Conservation (phyloP, 192 early-diverging fungal genomes). For the Coemansia javaensis region DNA sequence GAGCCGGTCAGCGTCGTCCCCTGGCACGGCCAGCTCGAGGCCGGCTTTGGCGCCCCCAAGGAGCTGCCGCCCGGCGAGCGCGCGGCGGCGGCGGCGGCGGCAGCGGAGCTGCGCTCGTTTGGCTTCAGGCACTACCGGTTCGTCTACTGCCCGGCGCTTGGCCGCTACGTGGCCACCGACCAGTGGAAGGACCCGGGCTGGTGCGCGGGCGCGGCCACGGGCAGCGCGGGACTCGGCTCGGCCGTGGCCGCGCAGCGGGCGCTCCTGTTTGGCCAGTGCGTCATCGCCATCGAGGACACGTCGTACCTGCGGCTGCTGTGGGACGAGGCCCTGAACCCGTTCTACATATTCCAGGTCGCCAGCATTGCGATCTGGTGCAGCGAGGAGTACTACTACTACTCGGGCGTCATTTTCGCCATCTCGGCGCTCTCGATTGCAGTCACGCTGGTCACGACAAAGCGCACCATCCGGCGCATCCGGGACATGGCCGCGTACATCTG, state of each 20-base stretch:
- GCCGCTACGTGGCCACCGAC: slow-evolving; percentile 10
- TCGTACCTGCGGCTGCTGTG: slow-evolving; percentile 57
- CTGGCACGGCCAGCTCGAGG: neutral
- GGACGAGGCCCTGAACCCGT: slow-evolving; percentile 70
- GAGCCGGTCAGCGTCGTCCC: neutral
- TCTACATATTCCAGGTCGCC: slow-evolving; percentile 76
- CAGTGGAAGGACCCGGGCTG: slow-evolving; percentile 44
- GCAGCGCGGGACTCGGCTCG: slow-evolving; percentile 45
- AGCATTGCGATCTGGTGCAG: slow-evolving; percentile 75
- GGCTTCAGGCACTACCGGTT: slow-evolving; percentile 40
- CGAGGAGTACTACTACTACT: slow-evolving; percentile 95
- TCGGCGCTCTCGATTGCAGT: slow-evolving; percentile 69
- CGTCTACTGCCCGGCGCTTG: slow-evolving; percentile 10
- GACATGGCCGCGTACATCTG: slow-evolving; percentile 83
- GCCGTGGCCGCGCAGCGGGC: slow-evolving; percentile 49
- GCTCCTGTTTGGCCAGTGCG: slow-evolving; percentile 63
- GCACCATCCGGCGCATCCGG: slow-evolving; percentile 58
- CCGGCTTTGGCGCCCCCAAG: slow-evolving; percentile 4
- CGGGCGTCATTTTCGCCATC: slow-evolving; percentile 83
- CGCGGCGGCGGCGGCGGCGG: neutral
- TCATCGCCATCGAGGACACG: slow-evolving; percentile 66
- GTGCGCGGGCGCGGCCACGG: slow-evolving; percentile 2
- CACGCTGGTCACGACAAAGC: slow-evolving; percentile 76
- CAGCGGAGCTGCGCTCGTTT: slow-evolving; percentile 9
- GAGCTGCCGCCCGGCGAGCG: neutral